Evolutionary conservation across 305 asterid genomes (phyloP), one percentile per base, ranked within the genome.

Genomic region (Fraxinus greggii): DNA sequence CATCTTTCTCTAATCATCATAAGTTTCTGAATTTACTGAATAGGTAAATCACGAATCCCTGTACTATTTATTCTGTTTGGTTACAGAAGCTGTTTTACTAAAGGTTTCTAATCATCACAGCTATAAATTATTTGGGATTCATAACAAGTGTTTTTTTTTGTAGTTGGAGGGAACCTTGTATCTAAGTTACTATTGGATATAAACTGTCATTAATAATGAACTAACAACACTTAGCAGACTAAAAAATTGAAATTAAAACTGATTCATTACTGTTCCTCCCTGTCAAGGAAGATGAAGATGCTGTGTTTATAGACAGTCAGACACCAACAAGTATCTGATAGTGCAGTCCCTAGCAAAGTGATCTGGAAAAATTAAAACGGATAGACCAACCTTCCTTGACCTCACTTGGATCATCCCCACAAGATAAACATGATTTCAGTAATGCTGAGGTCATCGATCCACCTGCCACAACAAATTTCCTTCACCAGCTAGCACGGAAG

Each of bases 331-430:
- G 51, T 29, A 45, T 59, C 79, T 26, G 61, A 29, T 7, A 56
- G 26, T 19, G 24, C 65, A 56, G 4, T 15, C 59, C 31, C 67
- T 33, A 32, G 77, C 61, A 67, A 42, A 67, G 45, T 31, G 69
- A 45, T 28, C 48, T 17, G 19, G 38, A 54, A 29, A 48, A 8
- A 77, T 77, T 48, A 48, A 83, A 35, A 72, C 32, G 78, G 84
- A 69, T 33, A 82, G 77, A 80, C 84, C 38, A 87, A 94, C 98
- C 99, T 88, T 88, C 93, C 83, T 87, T 97, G 86, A 89, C 88
- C 89, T 88, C 93, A 85, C 91, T 91, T 83, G 99, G 98, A 89
- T 94, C 98, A 31, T 90, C 89, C 79, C 98, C 98, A 61, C 99
- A 96, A 73, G 98, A 90, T 85, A 96, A 92, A 88, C 97, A 94